Percentiles rank a stretch among this genome's conserved stretches.
Conservation (phyloP, 2,329 filamentous ascomycete genomes). For the Colletotrichum sp. region DNA sequence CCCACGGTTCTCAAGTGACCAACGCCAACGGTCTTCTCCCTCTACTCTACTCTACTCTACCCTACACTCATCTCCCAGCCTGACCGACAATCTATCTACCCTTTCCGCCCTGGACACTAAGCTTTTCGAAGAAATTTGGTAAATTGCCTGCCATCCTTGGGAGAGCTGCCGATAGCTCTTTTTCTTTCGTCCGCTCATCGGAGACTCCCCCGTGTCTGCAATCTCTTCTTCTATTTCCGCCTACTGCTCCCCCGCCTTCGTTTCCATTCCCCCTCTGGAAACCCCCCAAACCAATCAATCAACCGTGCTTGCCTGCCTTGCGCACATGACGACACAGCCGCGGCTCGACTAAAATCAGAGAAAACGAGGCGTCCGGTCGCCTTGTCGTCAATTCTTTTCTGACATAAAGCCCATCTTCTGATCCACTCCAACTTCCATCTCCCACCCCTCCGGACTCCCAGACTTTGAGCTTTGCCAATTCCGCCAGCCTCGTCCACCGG, state of each 20-base stretch:
- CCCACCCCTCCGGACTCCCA: neutral
- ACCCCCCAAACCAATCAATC: neutral
- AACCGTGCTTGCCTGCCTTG: neutral
- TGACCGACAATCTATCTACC: neutral
- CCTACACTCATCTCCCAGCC: neutral
- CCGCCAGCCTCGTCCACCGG: neutral
- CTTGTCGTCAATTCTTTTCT: neutral
- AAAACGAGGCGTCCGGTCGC: slow-evolving; percentile 18
- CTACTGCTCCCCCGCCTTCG: slow-evolving; percentile 6
- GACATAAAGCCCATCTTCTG: slow-evolving; percentile 13
- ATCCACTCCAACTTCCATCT: neutral
- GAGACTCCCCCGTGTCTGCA: slow-evolving; percentile 2
- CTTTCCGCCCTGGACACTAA: neutral
- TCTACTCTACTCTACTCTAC: neutral
- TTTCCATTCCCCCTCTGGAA: neutral
- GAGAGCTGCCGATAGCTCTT: neutral
- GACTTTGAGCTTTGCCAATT: neutral
- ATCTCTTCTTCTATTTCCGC: neutral
- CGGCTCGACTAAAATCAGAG: neutral
- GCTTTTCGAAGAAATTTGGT: neutral
- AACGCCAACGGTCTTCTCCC: neutral
- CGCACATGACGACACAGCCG: neutral
- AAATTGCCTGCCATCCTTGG: neutral
- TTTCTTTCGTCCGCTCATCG: neutral
- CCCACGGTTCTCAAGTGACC: neutral